Base-by-base conservation (phyloP, 352 stramenopile genomes). In the Phytophthora pistaciae region DNA sequence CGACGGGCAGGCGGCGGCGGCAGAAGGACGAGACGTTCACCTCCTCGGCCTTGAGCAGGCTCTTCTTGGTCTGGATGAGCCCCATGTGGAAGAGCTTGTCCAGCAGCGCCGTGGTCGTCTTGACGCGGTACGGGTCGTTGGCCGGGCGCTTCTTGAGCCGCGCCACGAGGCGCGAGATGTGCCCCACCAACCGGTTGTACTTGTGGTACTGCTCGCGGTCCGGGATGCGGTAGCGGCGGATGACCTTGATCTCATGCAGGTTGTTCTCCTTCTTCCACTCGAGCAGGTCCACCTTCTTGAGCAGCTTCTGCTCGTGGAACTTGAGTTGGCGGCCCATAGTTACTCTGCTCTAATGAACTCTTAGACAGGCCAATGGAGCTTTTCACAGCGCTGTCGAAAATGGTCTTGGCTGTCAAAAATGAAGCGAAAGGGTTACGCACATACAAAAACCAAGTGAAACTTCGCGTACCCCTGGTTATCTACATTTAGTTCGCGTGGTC, bases 261-360 rank as follows among this genome's bases (percentile, higher is more conserved):
- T 99, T 99, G 75, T 99, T 97, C 73, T 99, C 98, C 60, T 94
- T 96, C 74, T 99, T 99, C 98, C 98, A 99, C 69, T 99, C 94
- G 68, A 99, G 94, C 64, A 99, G 90, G 71, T 99, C 97, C 60
- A 99, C 98, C 78, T 99, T 99, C 64, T 98, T 98, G 8, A 99
- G 86, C 33, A 99, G 91, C 86, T 99, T 99, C 84, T 99, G 92
- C 78, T 99, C 96, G 79, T 99, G 96, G 71, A 97, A 94, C 71
- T 98, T 98, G 29, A 99, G 83, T 72, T 98, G 91, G 53, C 96
- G 87, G 79, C 76, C 77, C 77, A 99, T 98, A 5, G 5, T 77
- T 38, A 13, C 29, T 25, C 18, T n/a, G 25, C 25, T 2, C 1
- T 5, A 29, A 27, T 27, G 25, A 27, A 1, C 25, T 27, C 25